These are phyloP conservation scores for Aureobasidium leucospermi DNA, from an alignment of 2,329 filamentous ascomycete genomes.

Conservation along the genomic window DNA sequence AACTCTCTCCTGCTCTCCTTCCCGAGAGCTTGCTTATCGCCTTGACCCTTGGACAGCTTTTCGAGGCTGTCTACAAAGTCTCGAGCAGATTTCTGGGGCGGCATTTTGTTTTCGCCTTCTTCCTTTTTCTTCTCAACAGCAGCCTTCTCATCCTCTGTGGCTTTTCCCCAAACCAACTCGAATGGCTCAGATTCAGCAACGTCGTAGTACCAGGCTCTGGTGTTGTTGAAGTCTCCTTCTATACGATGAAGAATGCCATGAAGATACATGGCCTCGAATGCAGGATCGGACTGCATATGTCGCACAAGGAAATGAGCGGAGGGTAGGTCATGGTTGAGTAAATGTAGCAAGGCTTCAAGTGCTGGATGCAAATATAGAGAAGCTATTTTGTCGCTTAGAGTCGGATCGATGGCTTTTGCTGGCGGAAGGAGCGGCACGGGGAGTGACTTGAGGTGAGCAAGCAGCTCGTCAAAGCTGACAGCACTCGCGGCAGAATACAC, in stretches of 20 bases:
- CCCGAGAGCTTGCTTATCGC: slow-evolving; percentile 28
- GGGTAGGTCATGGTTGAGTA: slow-evolving; percentile 45
- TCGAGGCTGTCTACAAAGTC: slow-evolving; percentile 33
- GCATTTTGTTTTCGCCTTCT: slow-evolving; percentile 13
- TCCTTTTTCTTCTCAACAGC: background rate
- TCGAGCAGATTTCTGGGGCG: slow-evolving; percentile 18
- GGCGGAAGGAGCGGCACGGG: slow-evolving; percentile 24
- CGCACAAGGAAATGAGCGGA: slow-evolving; percentile 46
- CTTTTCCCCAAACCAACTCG: slow-evolving; percentile 26
- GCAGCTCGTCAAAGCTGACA: slow-evolving; percentile 25
- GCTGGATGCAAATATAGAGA: slow-evolving; percentile 26
- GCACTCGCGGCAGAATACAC: slow-evolving; percentile 1
- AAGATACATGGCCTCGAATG: slow-evolving; percentile 45
- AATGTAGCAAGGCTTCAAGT: slow-evolving; percentile 44
- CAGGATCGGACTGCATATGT: slow-evolving; percentile 44
- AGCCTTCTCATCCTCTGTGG: slow-evolving; percentile 2
- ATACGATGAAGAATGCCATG: slow-evolving; percentile 45
- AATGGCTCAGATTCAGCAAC: slow-evolving; percentile 33
- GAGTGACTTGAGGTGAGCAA: slow-evolving; percentile 24
- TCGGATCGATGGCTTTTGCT: slow-evolving; percentile 20
- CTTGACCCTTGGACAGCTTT: slow-evolving; percentile 25
- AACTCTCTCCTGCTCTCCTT: slow-evolving; percentile 34
- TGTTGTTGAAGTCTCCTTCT: slow-evolving; percentile 45
- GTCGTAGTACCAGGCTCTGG: slow-evolving; percentile 42
- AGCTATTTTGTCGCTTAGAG: slow-evolving; percentile 24